Base-by-base conservation (phyloP, 2,329 filamentous ascomycete species). In the Nigrograna mackinnonii region DNA sequence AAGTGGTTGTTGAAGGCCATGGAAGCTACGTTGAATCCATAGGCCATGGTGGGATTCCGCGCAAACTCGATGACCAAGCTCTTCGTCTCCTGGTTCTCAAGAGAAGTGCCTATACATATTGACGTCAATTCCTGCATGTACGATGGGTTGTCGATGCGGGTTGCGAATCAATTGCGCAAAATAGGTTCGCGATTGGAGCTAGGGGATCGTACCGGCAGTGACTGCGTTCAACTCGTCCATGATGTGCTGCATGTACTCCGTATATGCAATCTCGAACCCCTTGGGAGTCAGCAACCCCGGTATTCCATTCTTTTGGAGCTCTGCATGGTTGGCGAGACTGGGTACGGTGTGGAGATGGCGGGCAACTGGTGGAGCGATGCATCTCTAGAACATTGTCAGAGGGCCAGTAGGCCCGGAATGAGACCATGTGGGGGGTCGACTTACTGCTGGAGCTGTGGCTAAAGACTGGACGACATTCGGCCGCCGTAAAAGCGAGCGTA, bases 1-100 rank as follows among this genome's bases (percentile, higher is more conserved):
- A 90, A 86, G 67, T 84, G 79, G 70, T 84, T 96, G 82, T 97
- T 97, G 79, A 89, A 87, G 42, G 90, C 89, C 88, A 95, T 95
- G 58, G 89, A 95, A 69, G 94, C 94, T 69, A 95, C 83, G 80
- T 97, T 99, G 84, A 99, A 99, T 66, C 86, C 76, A 57, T 85
- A 79, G 31, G 94, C 94, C 50, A 81, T 78, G 55, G 79, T 78
- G 33, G 92, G 86, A 61, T 94, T 82, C 69, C 91, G 89, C 46
- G 92, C 88, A 45, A 86, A 86, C 61, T 83, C 77, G 61, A 92
- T 77, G 62, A 88, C 72, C 62, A 96, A 84, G 35, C 83, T 76
- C 69, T 87, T 84, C 47, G 83, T 70, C 37, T 79, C 73, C 54
- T 79, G 73, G 65, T 82, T 72, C 53, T 85, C 85, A 60, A 81